Evolutionary conservation across 2,329 filamentous ascomycete species (phyloP).

Genomic region (Sclerotiophoma versabilis): DNA sequence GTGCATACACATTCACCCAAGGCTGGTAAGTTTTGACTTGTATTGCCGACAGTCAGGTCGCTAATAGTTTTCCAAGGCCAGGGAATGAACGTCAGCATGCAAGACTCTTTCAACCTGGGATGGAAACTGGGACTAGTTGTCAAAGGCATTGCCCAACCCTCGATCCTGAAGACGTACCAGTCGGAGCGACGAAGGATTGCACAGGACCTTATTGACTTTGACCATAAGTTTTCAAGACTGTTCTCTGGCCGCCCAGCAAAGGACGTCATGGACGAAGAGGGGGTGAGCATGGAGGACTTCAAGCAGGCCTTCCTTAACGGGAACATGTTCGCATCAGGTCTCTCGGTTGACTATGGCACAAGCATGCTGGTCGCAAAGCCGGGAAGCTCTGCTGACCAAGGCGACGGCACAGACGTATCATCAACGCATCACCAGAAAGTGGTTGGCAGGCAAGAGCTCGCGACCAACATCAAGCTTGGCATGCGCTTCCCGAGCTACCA

Average conservation of each 20-base stretch:
- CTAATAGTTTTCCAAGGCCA: conserved; percentile 35
- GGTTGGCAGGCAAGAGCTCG: conserved; percentile 52
- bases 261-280: conserved; percentile 66
- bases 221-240: conserved; percentile 57
- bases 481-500: conserved; percentile 67
- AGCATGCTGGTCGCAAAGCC: conserved; percentile 64
- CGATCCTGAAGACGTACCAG: conserved; percentile 61
- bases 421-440: conserved; percentile 9
- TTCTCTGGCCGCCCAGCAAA: conserved; percentile 61
- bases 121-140: conserved; percentile 64
- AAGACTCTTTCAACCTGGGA: conserved; percentile 67
- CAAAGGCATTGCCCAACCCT: conserved; percentile 49
- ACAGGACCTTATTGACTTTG: conserved; percentile 67
- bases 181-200: conserved; percentile 66
- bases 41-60: background rate
- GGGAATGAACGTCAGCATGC: conserved; percentile 73
- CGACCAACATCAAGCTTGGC: conserved; percentile 57
- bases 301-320: conserved; percentile 66
- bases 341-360: conserved; percentile 65
- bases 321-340: conserved; percentile 66
- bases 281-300: conserved; percentile 69
- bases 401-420: conserved; percentile 56
- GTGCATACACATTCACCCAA: conserved; percentile 66
- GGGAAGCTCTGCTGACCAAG: conserved; percentile 53
- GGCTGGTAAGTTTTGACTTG: conserved; percentile 61